phyloP scores from a whole-genome alignment of 164 flowering plant species.

The Taxillus chinensis region DNA sequence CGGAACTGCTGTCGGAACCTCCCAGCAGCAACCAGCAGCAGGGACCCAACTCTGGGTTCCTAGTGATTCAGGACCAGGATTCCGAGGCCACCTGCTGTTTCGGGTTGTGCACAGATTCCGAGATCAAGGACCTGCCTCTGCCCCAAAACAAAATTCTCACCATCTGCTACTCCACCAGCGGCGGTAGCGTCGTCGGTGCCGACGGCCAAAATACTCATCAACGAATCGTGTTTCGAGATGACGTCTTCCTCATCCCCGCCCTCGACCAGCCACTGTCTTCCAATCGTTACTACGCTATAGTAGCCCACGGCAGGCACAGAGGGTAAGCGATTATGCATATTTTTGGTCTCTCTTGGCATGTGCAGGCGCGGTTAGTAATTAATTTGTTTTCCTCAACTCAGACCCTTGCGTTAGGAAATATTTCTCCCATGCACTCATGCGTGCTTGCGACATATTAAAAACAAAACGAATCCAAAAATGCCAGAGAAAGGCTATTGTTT shows the following conservation, averaged over 20 bases:
- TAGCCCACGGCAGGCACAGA: slow-evolving; percentile 27
- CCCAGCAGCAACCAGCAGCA: slow-evolving; percentile 22
- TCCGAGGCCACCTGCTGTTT: slow-evolving; percentile 26
- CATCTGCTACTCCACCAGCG: background rate
- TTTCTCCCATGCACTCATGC: too few relatives aligned
- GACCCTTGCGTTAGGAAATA: too few relatives aligned
- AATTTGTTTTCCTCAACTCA: too few relatives aligned
- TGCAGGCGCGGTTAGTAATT: too few relatives aligned
- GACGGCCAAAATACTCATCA: too few relatives aligned
- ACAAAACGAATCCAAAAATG: too few relatives aligned
- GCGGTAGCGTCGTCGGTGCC: too few relatives aligned
- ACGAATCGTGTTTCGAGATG: background rate
- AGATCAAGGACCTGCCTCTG: slow-evolving; percentile 28
- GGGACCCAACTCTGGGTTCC: slow-evolving; percentile 49
- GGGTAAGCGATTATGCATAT: too few relatives aligned
- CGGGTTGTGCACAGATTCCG: slow-evolving; percentile 18
- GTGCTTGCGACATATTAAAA: too few relatives aligned
- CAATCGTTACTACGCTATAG: slow-evolving; percentile 42
- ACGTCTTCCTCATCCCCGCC: slow-evolving; percentile 38
- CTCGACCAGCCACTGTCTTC: slow-evolving; percentile 45
- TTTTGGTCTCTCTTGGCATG: too few relatives aligned
- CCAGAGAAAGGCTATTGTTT: too few relatives aligned
- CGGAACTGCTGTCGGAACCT: slow-evolving; percentile 16
- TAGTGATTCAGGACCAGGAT: slow-evolving; percentile 42
- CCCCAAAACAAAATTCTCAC: slow-evolving; percentile 41